A percentile compares a stretch with the other conserved stretches of the same genome.
These are phyloP conservation scores for Coffea eugenioides DNA, from an alignment of 257 asterid genomes.

Conservation along the genomic window DNA sequence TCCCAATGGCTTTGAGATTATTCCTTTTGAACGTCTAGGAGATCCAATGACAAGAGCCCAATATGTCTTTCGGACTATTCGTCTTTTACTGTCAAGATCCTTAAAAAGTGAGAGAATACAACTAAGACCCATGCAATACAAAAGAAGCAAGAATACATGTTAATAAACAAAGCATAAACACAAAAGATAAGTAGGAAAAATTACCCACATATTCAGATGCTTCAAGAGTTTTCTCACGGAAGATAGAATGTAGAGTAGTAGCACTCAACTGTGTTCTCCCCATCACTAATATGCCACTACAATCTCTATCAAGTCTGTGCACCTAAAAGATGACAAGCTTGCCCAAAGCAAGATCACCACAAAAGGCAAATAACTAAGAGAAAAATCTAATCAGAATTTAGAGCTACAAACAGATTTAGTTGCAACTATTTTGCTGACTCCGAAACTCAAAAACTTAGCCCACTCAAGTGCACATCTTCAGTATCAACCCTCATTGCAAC, in stretches of 20 bases:
- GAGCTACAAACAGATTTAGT: not conserved
- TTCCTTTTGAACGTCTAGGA: constrained; percentile 70
- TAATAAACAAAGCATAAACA: not conserved
- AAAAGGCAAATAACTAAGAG: not conserved
- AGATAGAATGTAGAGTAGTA: constrained; percentile 74
- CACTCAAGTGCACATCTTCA: not conserved
- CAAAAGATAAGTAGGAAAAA: not conserved
- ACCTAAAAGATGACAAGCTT: constrained; percentile 61
- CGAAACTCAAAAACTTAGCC: not conserved
- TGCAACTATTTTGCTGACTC: not conserved
- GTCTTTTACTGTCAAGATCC: constrained; percentile 45
- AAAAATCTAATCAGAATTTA: not conserved
- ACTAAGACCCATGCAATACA: constrained; percentile 5
- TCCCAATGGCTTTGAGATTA: constrained; percentile 67
- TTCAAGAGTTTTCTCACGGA: constrained; percentile 81
- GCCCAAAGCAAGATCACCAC: constrained; percentile 34
- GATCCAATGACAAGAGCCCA: constrained; percentile 95
- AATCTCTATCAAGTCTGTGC: constrained; percentile 94
- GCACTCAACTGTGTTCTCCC: constrained; percentile 90
- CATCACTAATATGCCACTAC: constrained; percentile 95
- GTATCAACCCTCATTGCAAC: not conserved
- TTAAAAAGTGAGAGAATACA: constrained; percentile 20
- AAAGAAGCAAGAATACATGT: not conserved
- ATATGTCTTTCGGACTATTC: constrained; percentile 65
- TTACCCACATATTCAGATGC: constrained; percentile 54